Conservation (phyloP, 805 yeast genomes). For the Starmerella khaoyaiensis region DNA sequence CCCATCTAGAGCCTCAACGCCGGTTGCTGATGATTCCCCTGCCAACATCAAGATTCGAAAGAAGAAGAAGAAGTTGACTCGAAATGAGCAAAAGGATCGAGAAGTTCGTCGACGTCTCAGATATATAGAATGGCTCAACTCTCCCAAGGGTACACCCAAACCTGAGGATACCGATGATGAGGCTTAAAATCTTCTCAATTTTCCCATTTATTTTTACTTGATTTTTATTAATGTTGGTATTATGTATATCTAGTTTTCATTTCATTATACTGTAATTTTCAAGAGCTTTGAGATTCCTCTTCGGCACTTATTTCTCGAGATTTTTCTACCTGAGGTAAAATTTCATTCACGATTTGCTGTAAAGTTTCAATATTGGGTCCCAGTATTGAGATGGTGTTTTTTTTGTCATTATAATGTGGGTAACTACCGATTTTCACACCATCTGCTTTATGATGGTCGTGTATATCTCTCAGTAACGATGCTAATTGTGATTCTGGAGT, state of each 20-base stretch:
- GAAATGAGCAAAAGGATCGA: slow-evolving; percentile 86
- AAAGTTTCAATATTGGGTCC: slow-evolving; percentile 40
- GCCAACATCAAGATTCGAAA: slow-evolving; percentile 86
- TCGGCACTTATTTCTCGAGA: slow-evolving; percentile 47
- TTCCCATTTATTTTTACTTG: background rate
- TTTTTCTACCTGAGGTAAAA: slow-evolving; percentile 34
- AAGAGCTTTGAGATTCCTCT: slow-evolving; percentile 35
- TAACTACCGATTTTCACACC: slow-evolving; percentile 71
- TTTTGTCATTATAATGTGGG: slow-evolving; percentile 56
- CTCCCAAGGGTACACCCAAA: slow-evolving; percentile 97
- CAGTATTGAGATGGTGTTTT: slow-evolving; percentile 61
- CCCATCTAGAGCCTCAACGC: slow-evolving; percentile 32
- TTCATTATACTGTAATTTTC: background rate
- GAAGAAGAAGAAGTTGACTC: slow-evolving; percentile 93
- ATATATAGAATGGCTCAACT: slow-evolving; percentile 84
- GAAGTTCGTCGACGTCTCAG: slow-evolving; percentile 90
- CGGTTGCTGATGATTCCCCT: slow-evolving; percentile 63
- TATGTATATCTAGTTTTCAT: background rate
- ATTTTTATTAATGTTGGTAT: background rate
- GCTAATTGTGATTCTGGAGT: slow-evolving; percentile 58
- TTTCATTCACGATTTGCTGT: slow-evolving; percentile 35
- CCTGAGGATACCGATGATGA: slow-evolving; percentile 91
- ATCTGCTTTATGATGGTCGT: slow-evolving; percentile 30
- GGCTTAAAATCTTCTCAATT: slow-evolving; percentile 32
- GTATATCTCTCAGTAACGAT: slow-evolving; percentile 43